phyloP scores from a whole-genome alignment of 1,139 yeast genomes.

The Saccharomyces hybrid region DNA sequence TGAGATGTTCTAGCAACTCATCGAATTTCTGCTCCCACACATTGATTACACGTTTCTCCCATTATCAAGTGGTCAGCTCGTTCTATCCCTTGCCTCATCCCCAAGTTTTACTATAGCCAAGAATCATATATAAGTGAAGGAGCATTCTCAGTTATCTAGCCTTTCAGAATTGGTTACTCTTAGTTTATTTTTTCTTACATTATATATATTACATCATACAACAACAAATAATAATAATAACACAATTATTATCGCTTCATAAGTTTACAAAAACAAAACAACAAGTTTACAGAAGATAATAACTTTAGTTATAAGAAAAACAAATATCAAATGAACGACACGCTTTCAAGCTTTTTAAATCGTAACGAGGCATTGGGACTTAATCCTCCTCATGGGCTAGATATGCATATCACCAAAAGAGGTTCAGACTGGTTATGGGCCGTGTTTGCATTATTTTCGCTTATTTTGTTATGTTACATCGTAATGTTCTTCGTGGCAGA shows the following conservation, averaged over 20 bases:
- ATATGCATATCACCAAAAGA: slow-evolving; percentile 47
- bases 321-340: not conserved
- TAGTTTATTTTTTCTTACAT: not conserved
- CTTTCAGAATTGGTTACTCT: not conserved
- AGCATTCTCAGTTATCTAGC: not conserved
- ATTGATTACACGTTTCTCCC: not conserved
- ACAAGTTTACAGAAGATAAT: slow-evolving; percentile 2
- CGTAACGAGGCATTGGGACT: slow-evolving; percentile 43
- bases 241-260: not conserved
- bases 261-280: slow-evolving; percentile 12
- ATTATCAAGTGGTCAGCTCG: not conserved
- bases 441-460: slow-evolving; percentile 45
- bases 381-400: slow-evolving; percentile 40
- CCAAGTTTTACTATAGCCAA: not conserved
- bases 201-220: not conserved
- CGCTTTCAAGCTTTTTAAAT: not conserved
- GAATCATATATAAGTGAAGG: slow-evolving; percentile 9
- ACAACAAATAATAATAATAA: not conserved
- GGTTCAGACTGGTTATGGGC: slow-evolving; percentile 74
- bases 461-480: slow-evolving; percentile 39
- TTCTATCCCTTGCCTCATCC: not conserved
- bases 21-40: not conserved
- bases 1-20: not conserved
- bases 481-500: slow-evolving; percentile 37
- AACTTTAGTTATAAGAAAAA: not conserved